Base-by-base conservation (phyloP, 495 filamentous ascomycete species). In the Poronia punctata region DNA sequence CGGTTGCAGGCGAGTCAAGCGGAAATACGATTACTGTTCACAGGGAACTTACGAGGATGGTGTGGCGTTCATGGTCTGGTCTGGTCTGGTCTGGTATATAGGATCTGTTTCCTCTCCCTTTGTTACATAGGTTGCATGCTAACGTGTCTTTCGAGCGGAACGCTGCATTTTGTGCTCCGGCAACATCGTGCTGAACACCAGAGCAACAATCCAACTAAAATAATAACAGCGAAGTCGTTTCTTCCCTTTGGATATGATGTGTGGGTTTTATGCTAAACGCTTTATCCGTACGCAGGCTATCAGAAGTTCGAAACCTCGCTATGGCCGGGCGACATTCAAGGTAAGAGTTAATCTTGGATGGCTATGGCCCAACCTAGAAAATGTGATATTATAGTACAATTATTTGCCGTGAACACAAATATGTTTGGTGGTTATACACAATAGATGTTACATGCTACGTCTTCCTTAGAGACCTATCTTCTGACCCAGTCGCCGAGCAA, bases 401-500 rank as follows among this genome's bases (percentile, higher is more conserved):
- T 33, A 18, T 8, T 14, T 10, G n/a, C 15, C n/a, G n/a, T n/a
- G 18, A 12, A 26, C 16, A 23, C 8, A 9, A 19, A 18, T 19
- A 8, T 8, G 12, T 20, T 24, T 32, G 15, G 10, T 31, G 15
- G 23, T 7, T 9, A 36, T 25, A 34, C 24, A 30, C 10, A 11
- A 15, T 20, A n/a, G n/a, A n/a, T n/a, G n/a, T n/a, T 21, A 6
- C 17, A 19, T 20, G n/a, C 8, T 6, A 33, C 21, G 15, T 43
- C 24, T 18, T 15, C 5, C 17, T 22, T 28, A 32, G 14, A 74
- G 40, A 33, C 57, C 61, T 35, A 75, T 52, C 61, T 76, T 80
- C 24, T 30, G 56, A 2, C 64, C 77, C 17, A 92, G 71, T 52
- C 67, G 68, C 43, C 72, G 68, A 27, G 85, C 83, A 53, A 93